Percentiles rank a stretch among this genome's conserved stretches.
Evolutionary conservation across 129 eudicot species (phyloP).

Genomic region (Flaveria brownii): DNA sequence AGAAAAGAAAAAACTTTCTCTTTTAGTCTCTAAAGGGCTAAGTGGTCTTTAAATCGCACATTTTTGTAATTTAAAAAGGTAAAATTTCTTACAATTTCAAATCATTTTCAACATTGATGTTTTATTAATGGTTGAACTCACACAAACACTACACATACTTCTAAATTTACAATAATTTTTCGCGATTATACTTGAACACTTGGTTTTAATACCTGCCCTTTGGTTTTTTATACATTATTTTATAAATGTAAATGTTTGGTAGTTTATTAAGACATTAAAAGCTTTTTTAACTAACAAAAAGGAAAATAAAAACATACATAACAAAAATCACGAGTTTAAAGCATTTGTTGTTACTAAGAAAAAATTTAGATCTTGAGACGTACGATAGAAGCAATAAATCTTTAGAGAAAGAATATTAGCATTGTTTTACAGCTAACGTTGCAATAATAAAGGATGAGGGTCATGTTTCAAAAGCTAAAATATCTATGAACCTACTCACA

Average conservation of each 20-base stretch:
- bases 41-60: too few species aligned
- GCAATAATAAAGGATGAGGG: background rate
- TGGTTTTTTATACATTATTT: background rate
- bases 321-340: background rate
- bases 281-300: background rate
- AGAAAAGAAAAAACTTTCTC: too few species aligned
- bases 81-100: too few species aligned
- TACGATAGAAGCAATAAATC: background rate
- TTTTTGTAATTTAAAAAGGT: too few species aligned
- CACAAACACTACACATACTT: too few species aligned
- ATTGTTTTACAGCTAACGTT: background rate
- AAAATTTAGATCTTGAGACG: background rate
- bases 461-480: slow-evolving; percentile 21
- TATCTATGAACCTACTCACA: background rate
- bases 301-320: background rate
- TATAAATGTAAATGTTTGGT: background rate
- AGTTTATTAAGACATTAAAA: background rate
- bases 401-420: background rate
- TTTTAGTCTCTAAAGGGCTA: too few species aligned
- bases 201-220: too few species aligned
- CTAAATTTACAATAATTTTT: too few species aligned
- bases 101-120: too few species aligned
- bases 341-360: background rate
- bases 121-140: too few species aligned
- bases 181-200: too few species aligned